Evolutionary conservation across 2,329 filamentous ascomycete genomes (phyloP), one percentile per base, ranked within the genome.

Genomic region (Aureobasidium sp.): DNA sequence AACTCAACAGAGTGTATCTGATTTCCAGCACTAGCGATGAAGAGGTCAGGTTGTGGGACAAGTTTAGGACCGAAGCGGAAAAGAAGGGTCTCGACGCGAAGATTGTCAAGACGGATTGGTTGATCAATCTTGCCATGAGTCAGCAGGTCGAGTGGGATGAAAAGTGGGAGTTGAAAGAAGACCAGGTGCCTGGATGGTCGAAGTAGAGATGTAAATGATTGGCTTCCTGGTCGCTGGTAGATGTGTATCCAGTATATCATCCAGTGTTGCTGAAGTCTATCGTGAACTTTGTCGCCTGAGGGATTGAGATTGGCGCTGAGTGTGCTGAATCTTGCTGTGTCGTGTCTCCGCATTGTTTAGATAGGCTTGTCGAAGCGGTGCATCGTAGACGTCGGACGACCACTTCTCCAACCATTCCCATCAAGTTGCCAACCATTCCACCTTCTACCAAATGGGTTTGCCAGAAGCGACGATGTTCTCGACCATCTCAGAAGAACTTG

Each of bases 51-150:
- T 76, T 96, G 62, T 97, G 92, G 90, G 78, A 81, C 15, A 86
- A 85, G 64, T 99, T 99, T 73, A 81, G 85, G 62, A 84, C 89
- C 57, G 87, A 96, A 83, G 92, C 90, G 2, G 78, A 81, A 65
- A 87, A 87, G 67, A 87, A 89, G 48, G 87, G 90, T 71, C 92
- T 93, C 82, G 82, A 87, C 67, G 87, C 92, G 2, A 82, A 89
- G 59, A 86, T 99, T 44, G 91, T 97, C 27, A 84, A 83, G 51
- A 84, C 89, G 2, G 92, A 99, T 71, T 99, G 94, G 94, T 74
- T 99, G 69, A 78, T 99, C 63, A 88, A 92, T 70, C 87, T 92
- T 64, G 90, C 91, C 5, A 93, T 99, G 89, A 86, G 84, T 69
- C 94, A 99, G 76, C 82, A 91, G 74, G 78, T 94, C 26, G 61